Evolutionary conservation across 768 basidiomycete genomes (phyloP).

Genomic region (Rhizopogon roseolus): DNA sequence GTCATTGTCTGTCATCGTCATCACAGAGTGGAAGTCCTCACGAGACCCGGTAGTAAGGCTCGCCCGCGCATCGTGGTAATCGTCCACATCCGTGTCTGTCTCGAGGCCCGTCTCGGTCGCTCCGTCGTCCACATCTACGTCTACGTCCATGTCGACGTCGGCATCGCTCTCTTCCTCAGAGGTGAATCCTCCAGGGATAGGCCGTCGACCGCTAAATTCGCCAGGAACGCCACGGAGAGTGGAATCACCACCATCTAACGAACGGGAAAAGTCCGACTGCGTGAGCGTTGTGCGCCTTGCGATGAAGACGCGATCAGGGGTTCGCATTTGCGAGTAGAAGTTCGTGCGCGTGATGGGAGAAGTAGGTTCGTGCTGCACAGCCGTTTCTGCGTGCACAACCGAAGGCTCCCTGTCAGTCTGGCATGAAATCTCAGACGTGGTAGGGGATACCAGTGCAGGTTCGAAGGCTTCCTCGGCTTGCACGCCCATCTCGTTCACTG

Average conservation of each 20-base stretch:
- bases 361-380: conserved; percentile 41
- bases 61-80: conserved; percentile 75
- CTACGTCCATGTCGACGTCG: conserved; percentile 27
- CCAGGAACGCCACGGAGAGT: conserved; percentile 29
- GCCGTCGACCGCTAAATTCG: background rate
- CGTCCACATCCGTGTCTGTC: conserved; percentile 62
- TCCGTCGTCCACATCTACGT: conserved; percentile 26
- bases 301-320: conserved; percentile 15
- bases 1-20: conserved; percentile 66
- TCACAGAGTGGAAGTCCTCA: conserved; percentile 74
- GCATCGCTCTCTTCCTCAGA: conserved; percentile 25
- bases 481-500: conserved; percentile 35
- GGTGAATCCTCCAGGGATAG: conserved; percentile 17
- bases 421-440: conserved; percentile 33
- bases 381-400: conserved; percentile 39
- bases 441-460: conserved; percentile 9
- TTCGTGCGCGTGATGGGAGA: conserved; percentile 23
- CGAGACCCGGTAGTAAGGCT: conserved; percentile 63
- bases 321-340: conserved; percentile 26
- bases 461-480: conserved; percentile 31
- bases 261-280: conserved; percentile 37
- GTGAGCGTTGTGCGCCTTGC: conserved; percentile 42
- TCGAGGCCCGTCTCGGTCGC: conserved; percentile 63
- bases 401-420: conserved; percentile 43
- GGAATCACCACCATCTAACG: conserved; percentile 28